Evolutionary conservation across 352 stramenopile species (phyloP), one percentile per base, ranked within the genome.

Genomic region (Phytophthora aleatoria): DNA sequence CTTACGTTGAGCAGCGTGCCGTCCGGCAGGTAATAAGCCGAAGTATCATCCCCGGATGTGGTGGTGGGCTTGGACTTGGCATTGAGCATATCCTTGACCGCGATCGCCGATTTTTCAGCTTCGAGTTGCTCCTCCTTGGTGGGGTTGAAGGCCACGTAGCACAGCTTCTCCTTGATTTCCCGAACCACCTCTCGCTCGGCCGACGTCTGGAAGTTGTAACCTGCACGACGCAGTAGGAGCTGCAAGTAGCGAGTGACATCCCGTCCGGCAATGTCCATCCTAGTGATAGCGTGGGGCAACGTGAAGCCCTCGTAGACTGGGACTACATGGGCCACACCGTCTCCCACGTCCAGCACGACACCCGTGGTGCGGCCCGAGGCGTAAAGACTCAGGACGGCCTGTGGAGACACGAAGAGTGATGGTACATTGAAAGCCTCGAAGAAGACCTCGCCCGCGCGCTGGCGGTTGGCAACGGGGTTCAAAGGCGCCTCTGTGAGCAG

Each of bases 81-180:
- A 42, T 59, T 73, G 50, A 83, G 69, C 69, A 85, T 68, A 51
- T 87, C 71, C 49, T 87, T 87, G 51, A 83, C 69, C 28, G 62
- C 73, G 13, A 81, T 57, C 10, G 70, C 70, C 9, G 76, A 76
- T 62, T 89, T 90, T 52, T 93, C 85, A 5, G 80, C 80, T 56
- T 91, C 85, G 12, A 93, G 71, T 64, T 92, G 84, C 67, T 93
- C 85, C 50, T 96, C 87, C 57, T 92, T 92, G 27, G 79, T 77
- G 33, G 82, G 83, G 61, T 96, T 92, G 63, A 96, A 90, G 31
- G 85, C 87, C 16, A 94, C 85, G 67, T 92, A 92, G 62, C 76
- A 95, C 20, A 93, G 79, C 55, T 92, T 92, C 61, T 96, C 89
- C 64, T 96, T 96, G 65, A 96, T 95, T 64, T 96, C 84, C 11